Conservation (phyloP, 2,329 filamentous ascomycete species). For the Emmonsiellopsis sp. region DNA sequence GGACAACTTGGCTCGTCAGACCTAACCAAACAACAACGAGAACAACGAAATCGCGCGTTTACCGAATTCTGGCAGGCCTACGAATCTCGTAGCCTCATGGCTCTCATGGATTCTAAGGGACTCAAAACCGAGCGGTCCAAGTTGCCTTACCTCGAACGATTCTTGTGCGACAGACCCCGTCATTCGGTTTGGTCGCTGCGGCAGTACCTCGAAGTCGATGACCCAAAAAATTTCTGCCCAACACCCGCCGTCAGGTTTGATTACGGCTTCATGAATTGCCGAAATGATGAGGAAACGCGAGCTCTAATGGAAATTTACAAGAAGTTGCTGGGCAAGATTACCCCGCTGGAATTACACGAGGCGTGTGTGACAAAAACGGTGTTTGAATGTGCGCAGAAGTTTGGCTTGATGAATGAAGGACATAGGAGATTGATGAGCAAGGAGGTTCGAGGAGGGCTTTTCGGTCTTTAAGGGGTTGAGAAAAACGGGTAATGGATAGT, state of each 20-base stretch:
- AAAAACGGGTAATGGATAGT: too few relatives aligned
- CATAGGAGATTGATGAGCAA: background rate
- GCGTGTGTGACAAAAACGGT: slow-evolving; percentile 17
- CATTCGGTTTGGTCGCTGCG: slow-evolving; percentile 23
- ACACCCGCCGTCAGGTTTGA: slow-evolving; percentile 8
- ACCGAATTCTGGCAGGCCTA: slow-evolving; percentile 20
- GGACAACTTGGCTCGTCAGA: background rate
- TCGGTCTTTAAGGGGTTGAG: too few relatives aligned
- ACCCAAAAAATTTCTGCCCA: slow-evolving; percentile 9
- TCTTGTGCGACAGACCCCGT: too few relatives aligned
- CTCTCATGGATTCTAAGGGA: slow-evolving; percentile 19
- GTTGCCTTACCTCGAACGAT: slow-evolving; percentile 13
- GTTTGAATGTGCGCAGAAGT: slow-evolving; percentile 14
- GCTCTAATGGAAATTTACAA: slow-evolving; percentile 20
- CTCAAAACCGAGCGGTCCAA: slow-evolving; percentile 12
- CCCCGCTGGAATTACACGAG: slow-evolving; percentile 17
- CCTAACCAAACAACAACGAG: background rate
- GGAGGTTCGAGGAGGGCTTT: too few relatives aligned
- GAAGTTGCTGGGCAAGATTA: slow-evolving; percentile 12
- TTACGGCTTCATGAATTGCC: slow-evolving; percentile 22
- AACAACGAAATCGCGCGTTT: slow-evolving; percentile 8
- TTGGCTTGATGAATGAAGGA: background rate
- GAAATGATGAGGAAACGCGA: slow-evolving; percentile 17
- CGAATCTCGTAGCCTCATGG: slow-evolving; percentile 16
- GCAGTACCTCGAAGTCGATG: slow-evolving; percentile 17